A percentile compares a stretch with the other conserved stretches of the same genome.
These are phyloP conservation scores for Candida namnaoensis DNA, from an alignment of 805 yeast species.

Conservation along the genomic window DNA sequence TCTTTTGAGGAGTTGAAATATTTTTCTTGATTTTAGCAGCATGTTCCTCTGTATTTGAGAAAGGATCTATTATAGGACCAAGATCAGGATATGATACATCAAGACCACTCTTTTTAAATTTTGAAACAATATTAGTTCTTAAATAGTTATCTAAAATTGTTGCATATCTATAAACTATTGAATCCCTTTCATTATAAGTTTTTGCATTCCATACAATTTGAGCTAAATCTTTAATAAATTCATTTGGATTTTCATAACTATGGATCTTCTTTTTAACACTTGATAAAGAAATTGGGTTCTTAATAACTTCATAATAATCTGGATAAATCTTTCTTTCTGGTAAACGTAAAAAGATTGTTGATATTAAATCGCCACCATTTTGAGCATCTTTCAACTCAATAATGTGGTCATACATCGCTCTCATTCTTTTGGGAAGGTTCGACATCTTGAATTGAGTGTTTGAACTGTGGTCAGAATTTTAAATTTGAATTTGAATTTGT, in stretches of 20 bases:
- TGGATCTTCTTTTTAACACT: constrained; percentile 54
- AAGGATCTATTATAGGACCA: constrained; percentile 57
- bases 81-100: constrained; percentile 36
- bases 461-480: not conserved
- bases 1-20: not conserved
- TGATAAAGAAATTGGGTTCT: constrained; percentile 74
- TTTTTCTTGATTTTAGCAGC: not conserved
- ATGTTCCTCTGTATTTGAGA: not conserved
- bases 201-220: constrained; percentile 90
- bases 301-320: constrained; percentile 75
- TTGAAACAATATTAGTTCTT: constrained; percentile 25
- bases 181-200: constrained; percentile 65
- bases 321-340: constrained; percentile 62
- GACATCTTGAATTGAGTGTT: not conserved
- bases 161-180: constrained; percentile 62
- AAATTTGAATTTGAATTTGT: too few relatives aligned
- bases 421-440: constrained; percentile 11
- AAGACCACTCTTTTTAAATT: constrained; percentile 22
- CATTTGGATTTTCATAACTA: constrained; percentile 51
- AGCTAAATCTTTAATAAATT: constrained; percentile 67
- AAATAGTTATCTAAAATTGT: constrained; percentile 35
- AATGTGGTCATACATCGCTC: constrained; percentile 26
- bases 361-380: constrained; percentile 32
- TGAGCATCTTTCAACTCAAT: constrained; percentile 29
- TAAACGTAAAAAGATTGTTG: constrained; percentile 56